A percentile compares a stretch with the other conserved stretches of the same genome.
Conservation (phyloP, 2,329 filamentous ascomycete genomes). For the Phoma sp. region DNA sequence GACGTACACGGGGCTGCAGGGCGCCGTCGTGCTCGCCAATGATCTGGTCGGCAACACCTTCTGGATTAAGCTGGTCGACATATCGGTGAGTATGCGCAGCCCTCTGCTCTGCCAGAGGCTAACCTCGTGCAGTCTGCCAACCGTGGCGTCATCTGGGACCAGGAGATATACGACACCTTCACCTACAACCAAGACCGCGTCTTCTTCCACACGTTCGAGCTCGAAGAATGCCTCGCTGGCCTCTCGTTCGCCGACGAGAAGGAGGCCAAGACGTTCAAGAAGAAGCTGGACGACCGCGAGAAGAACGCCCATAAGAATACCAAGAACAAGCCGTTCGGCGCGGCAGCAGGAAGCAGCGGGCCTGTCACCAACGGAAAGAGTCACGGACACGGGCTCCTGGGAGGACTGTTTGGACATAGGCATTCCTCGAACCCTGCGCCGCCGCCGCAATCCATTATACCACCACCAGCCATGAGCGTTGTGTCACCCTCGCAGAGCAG, state of each 20-base stretch:
- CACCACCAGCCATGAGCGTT: conserved; percentile 53
- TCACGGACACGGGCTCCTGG: conserved; percentile 57
- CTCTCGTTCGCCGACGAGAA: conserved; percentile 96
- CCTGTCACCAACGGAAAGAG: conserved; percentile 39
- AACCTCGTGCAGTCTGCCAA: conserved; percentile 60
- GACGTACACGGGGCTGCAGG: conserved; percentile 93
- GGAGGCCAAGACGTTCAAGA: conserved; percentile 94
- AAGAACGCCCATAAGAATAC: conserved; percentile 94
- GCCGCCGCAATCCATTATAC: conserved; percentile 58
- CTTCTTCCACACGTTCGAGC: conserved; percentile 97
- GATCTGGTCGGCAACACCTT: conserved; percentile 94
- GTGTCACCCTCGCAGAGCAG: conserved; percentile 46
- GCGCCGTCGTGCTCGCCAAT: conserved; percentile 88
- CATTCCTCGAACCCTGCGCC: conserved; percentile 51
- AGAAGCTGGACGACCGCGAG: conserved; percentile 95
- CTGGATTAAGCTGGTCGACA: conserved; percentile 97
- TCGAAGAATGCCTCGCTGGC: conserved; percentile 88
- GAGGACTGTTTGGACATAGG: conserved; percentile 59
- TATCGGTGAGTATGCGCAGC: conserved; percentile 71
- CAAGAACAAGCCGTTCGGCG: conserved; percentile 74
- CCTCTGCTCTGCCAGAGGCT: conserved; percentile 10
- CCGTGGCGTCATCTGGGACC: conserved; percentile 52
- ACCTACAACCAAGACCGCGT: conserved; percentile 95
- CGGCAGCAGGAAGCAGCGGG: conserved; percentile 35
- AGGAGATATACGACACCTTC: conserved; percentile 96